Evolutionary conservation across 2,329 filamentous ascomycete species (phyloP).

Genomic region (Simplicillium sp.): DNA sequence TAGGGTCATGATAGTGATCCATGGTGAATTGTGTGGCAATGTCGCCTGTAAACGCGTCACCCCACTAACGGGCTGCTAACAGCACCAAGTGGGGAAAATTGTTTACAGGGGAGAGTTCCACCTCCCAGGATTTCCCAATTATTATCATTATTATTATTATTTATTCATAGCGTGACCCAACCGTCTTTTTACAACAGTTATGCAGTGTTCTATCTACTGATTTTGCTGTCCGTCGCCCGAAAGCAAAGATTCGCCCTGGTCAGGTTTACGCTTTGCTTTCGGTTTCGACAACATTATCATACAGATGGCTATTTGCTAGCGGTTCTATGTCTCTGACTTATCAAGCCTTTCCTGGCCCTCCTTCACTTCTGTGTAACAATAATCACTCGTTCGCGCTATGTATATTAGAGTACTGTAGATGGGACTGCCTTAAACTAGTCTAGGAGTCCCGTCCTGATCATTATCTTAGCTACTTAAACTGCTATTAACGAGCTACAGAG

Average conservation of each 20-base stretch:
- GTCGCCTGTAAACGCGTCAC: no score
- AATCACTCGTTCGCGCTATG: slow-evolving; percentile 6
- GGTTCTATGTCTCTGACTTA: not conserved
- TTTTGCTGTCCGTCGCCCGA: not conserved
- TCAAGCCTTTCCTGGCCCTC: not conserved
- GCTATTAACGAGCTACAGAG: slow-evolving; percentile 20
- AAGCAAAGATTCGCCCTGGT: not conserved
- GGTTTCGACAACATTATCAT: not conserved
- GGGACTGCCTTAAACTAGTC: slow-evolving; percentile 16
- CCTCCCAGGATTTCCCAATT: no score
- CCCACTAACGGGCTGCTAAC: no score
- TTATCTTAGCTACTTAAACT: slow-evolving; percentile 23
- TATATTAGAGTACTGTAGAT: slow-evolving; percentile 13
- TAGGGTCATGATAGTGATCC: no score
- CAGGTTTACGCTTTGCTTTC: not conserved
- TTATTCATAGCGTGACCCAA: not conserved
- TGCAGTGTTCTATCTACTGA: not conserved
- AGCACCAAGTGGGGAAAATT: no score
- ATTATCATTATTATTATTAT: no score
- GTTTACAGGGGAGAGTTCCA: no score
- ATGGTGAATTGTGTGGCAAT: no score
- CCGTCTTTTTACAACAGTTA: not conserved
- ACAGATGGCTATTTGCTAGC: not conserved
- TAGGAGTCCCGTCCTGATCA: slow-evolving; percentile 18
- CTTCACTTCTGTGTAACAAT: not conserved